Base-by-base conservation (phyloP, 768 basidiomycete species). In the Russula compacta region DNA sequence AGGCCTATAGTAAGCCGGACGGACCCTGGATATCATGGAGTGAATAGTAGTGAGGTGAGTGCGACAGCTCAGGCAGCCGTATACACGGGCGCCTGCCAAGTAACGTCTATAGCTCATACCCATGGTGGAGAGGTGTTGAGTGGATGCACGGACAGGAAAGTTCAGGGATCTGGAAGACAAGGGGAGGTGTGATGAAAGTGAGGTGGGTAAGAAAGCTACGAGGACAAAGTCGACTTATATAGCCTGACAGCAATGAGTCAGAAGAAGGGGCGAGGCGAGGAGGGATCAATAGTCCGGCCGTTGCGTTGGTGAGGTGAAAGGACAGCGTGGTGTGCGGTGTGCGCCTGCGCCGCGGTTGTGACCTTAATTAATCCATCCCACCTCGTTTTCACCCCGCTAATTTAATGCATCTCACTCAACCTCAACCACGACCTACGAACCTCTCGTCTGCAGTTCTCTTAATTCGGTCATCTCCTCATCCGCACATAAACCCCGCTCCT, bases 11-110 rank as follows among this genome's bases (percentile, higher is more conserved):
- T n/a, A 19, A 48, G 33, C 29, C 47, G 39, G 10, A 76, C 85
- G 67, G 67, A 92, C 92, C 72, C 91, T 80, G 61, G 91, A 93
- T 67, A 94, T 83, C 88, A 95, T 92, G 47, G 87, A 85, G 71
- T 92, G 87, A 59, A 91, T 87, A 32, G 90, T 92, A n/a, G 91
- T 85, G 49, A 95, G 84, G 73, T 95, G 92, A 12, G 92, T 94
- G 73, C 79, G 86, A 81, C 92, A 95, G 51, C 76, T 84, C 52
- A 82, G 83, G 74, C 93, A 95, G 40, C 92, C 92, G 68, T 92
- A 94, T 70, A 95, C 88, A 68, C 89, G 84, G 66, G 85, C 85
- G 48, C 89, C 89, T 52, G 83, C 78, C 65, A 95, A 86, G 76
- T 92, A 95, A 60, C 84, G 85, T 70, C 89, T 86, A 73, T 90